Evolutionary conservation across 176 grass and related monocot species (phyloP).

Genomic region (Calamus simplicifolius): DNA sequence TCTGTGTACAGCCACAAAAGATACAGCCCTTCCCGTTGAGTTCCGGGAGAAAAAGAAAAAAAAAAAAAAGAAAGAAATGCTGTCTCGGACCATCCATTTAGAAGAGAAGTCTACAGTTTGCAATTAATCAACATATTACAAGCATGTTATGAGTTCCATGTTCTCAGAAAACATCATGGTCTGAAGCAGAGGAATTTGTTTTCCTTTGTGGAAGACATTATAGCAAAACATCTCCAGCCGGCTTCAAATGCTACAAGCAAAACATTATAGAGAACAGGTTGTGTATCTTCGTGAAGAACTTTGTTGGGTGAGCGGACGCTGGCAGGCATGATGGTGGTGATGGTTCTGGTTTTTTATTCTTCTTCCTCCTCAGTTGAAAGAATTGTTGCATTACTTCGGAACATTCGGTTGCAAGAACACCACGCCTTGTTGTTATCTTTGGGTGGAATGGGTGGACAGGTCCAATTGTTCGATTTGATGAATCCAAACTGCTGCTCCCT

Average conservation of each 20-base stretch:
- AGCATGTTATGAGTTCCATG: no score
- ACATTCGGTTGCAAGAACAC: slow-evolving; percentile 62
- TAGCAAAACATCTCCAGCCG: no score
- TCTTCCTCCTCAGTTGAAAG: slow-evolving; percentile 72
- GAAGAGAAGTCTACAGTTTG: no score
- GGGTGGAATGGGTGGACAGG: slow-evolving; percentile 90
- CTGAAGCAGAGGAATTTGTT: no score
- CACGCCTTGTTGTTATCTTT: slow-evolving; percentile 67
- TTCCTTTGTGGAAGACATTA: no score
- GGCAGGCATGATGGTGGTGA: slow-evolving; percentile 26
- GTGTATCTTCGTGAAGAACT: slow-evolving; percentile 76
- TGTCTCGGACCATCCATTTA: no score
- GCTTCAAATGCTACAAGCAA: slow-evolving; percentile 41
- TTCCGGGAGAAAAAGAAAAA: no score
- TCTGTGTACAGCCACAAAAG: no score
- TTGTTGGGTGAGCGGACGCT: slow-evolving; percentile 51
- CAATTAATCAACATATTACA: no score
- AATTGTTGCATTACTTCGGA: slow-evolving; percentile 83
- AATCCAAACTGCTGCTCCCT: slow-evolving; percentile 41
- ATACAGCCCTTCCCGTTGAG: no score
- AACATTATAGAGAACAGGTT: slow-evolving; percentile 61
- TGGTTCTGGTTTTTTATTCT: slow-evolving; percentile 44
- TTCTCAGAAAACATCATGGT: no score
- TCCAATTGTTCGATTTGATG: slow-evolving; percentile 27
- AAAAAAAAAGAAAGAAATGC: no score